These are phyloP conservation scores for Saccharomyces kudriavzevii DNA, from an alignment of 805 yeast species.

Conservation along the genomic window DNA sequence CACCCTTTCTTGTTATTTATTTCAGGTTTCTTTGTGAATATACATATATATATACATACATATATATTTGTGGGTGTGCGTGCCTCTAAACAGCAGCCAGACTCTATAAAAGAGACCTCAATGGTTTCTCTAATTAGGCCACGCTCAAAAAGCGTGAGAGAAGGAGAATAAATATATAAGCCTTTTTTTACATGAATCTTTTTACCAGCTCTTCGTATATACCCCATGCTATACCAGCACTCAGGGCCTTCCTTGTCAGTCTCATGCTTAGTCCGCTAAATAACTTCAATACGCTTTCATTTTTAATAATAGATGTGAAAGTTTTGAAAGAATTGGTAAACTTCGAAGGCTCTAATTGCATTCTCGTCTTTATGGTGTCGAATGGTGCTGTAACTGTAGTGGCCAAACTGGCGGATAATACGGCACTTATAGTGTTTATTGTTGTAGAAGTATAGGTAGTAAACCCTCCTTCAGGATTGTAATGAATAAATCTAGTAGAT, in stretches of 20 bases:
- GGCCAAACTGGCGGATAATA: conserved; percentile 67
- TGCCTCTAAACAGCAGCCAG: background rate
- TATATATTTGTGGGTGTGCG: background rate
- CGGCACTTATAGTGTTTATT: conserved; percentile 70
- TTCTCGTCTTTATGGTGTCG: conserved; percentile 85
- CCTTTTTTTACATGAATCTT: conserved; percentile 16
- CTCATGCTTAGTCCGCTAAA: conserved; percentile 82
- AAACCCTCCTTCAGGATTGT: conserved; percentile 19
- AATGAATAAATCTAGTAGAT: conserved; percentile 14
- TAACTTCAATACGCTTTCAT: conserved; percentile 46
- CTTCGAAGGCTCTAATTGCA: conserved; percentile 59
- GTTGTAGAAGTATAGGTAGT: conserved; percentile 40
- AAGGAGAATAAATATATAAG: background rate
- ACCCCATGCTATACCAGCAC: conserved; percentile 97
- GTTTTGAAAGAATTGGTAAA: conserved; percentile 40
- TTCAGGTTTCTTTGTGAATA: background rate
- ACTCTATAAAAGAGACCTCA: background rate
- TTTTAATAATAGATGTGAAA: conserved; percentile 30
- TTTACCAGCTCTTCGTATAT: conserved; percentile 82
- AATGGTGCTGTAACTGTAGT: conserved; percentile 90
- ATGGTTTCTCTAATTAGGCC: background rate
- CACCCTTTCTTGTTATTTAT: background rate
- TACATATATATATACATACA: background rate
- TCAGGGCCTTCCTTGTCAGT: conserved; percentile 73
- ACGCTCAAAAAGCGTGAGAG: background rate